phyloP scores from a whole-genome alignment of 2,329 filamentous ascomycete species.

The Chaetomium sp. region DNA sequence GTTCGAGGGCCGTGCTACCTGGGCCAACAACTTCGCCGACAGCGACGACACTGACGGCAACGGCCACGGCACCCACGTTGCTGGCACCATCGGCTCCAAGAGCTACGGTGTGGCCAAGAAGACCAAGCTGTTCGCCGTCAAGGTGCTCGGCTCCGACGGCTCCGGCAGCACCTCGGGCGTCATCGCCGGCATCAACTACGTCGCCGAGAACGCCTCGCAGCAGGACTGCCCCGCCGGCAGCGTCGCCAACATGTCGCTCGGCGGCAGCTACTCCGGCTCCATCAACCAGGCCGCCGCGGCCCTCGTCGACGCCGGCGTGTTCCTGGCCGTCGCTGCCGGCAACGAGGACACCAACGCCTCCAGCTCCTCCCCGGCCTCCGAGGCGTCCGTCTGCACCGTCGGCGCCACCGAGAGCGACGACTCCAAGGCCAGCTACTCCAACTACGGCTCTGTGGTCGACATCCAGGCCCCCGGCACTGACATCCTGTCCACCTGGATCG shows the following conservation, averaged over 20 bases:
- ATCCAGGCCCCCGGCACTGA: conserved; percentile 45
- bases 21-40: conserved; percentile 34
- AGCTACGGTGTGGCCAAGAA: conserved; percentile 42
- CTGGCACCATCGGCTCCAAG: conserved; percentile 38
- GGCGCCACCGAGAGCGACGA: conserved; percentile 40
- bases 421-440: conserved; percentile 42
- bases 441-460: conserved; percentile 45
- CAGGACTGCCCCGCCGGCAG: conserved; percentile 37
- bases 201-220: conserved; percentile 30
- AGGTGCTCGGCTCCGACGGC: conserved; percentile 37
- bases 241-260: conserved; percentile 53
- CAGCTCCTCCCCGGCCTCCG: conserved; percentile 42
- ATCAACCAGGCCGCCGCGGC: conserved; percentile 46
- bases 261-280: conserved; percentile 39
- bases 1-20: conserved; percentile 38
- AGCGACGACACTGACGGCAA: conserved; percentile 34
- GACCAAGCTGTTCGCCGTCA: conserved; percentile 38
- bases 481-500: conserved; percentile 44
- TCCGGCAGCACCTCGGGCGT: conserved; percentile 35
- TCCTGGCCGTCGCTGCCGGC: conserved; percentile 51
- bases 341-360: conserved; percentile 41
- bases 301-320: conserved; percentile 41
- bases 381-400: conserved; percentile 45
- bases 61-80: conserved; percentile 44
- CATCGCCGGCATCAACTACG: conserved; percentile 40